A percentile compares a stretch with the other conserved stretches of the same genome.
These are phyloP conservation scores for Endocalyx cinctus DNA, from an alignment of 2,329 filamentous ascomycete genomes.

Conservation along the genomic window DNA sequence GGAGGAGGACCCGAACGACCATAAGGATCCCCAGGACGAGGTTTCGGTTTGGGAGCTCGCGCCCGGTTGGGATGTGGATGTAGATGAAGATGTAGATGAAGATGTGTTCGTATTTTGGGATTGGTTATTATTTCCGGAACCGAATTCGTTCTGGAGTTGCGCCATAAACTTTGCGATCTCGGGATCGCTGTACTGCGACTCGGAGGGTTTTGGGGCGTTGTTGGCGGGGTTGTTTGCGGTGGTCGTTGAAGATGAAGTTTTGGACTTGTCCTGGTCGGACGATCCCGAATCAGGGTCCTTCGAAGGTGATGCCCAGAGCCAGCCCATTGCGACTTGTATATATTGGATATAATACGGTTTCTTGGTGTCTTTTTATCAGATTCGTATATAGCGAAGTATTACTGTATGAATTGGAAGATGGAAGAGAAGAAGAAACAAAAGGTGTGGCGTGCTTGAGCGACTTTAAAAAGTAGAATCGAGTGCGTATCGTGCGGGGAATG, in stretches of 20 bases:
- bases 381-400: no score
- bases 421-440: no score
- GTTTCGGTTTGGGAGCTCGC: constrained; percentile 23
- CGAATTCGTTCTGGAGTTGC: constrained; percentile 24
- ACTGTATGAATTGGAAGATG: no score
- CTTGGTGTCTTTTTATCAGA: no score
- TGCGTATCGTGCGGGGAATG: no score
- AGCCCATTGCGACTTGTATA: no score
- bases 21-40: constrained; percentile 26
- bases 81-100: constrained; percentile 22
- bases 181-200: constrained; percentile 33
- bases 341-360: no score
- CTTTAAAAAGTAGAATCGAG: no score
- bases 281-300: no score
- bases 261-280: no score
- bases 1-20: constrained; percentile 21
- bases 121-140: constrained; percentile 6
- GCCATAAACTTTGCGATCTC: constrained; percentile 53
- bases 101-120: constrained; percentile 3
- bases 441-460: no score
- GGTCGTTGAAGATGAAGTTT: constrained; percentile 16
- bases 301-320: constrained; percentile 51
- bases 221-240: constrained; percentile 12
- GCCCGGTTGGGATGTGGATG: constrained; percentile 24
- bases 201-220: constrained; percentile 9